A percentile compares a stretch with the other conserved stretches of the same genome.
Evolutionary conservation across 305 asterid species (phyloP).

Genomic region (Nicotiana rustica): DNA sequence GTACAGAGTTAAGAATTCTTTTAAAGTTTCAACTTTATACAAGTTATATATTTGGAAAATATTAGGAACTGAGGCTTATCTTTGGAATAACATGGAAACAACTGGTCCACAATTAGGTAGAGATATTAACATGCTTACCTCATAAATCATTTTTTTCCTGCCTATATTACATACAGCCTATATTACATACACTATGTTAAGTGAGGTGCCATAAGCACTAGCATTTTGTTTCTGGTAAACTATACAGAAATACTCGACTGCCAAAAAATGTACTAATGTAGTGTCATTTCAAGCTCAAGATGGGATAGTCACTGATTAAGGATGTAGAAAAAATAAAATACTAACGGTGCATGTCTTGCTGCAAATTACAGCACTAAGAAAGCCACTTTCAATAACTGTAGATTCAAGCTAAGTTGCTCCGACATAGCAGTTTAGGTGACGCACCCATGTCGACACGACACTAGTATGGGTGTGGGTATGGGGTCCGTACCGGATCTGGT

Average conservation of each 20-base stretch:
- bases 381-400: background rate
- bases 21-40: background rate
- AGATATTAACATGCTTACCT: background rate
- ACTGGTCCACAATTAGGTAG: background rate
- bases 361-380: background rate
- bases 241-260: background rate
- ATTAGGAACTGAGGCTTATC: background rate
- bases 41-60: background rate
- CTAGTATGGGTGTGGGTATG: too few species aligned
- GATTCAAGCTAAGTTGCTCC: background rate
- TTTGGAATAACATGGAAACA: background rate
- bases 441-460: too few species aligned
- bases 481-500: too few species aligned
- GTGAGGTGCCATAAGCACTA: background rate
- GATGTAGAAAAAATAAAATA: background rate
- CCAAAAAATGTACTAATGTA: background rate
- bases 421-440: too few species aligned
- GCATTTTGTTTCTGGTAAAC: constrained; percentile 3
- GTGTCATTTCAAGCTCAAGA: background rate
- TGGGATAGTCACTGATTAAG: background rate
- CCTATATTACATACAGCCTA: background rate
- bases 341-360: background rate
- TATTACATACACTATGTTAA: background rate
- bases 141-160: background rate
- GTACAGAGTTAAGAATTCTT: background rate